Conservation (phyloP, 495 filamentous ascomycete species). For the Aspergillus olivimuriae region DNA sequence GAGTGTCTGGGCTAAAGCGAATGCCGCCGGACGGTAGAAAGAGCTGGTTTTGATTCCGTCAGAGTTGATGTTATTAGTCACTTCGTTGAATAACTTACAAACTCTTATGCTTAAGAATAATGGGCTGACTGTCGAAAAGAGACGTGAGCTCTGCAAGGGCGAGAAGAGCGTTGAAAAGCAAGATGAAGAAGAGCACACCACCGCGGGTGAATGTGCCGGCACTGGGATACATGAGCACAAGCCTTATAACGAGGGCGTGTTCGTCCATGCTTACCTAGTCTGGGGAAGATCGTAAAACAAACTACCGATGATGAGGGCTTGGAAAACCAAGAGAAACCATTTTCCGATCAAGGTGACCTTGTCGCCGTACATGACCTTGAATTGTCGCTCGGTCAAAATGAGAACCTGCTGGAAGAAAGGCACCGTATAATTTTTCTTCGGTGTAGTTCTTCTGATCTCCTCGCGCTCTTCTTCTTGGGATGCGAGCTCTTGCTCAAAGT, state of each 20-base stretch:
- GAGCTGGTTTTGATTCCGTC: conserved; percentile 33
- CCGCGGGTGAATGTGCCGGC: conserved; percentile 43
- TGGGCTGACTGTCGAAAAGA: conserved; percentile 62
- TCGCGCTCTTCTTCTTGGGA: conserved; percentile 40
- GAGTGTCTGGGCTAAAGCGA: conserved; percentile 68
- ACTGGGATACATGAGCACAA: conserved; percentile 17
- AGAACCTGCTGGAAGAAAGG: conserved; percentile 60
- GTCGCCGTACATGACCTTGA: conserved; percentile 60
- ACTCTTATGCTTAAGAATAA: conserved; percentile 76
- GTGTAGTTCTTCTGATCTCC: conserved; percentile 36
- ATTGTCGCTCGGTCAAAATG: conserved; percentile 62
- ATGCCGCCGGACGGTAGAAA: conserved; percentile 78
- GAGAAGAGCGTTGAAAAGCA: conserved; percentile 77
- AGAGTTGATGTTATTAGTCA: not conserved
- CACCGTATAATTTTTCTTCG: conserved; percentile 57
- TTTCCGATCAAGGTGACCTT: conserved; percentile 42
- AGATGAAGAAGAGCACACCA: conserved; percentile 63
- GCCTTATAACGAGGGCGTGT: not conserved
- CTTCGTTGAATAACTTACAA: conserved; percentile 33
- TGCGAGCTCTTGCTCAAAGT: conserved; percentile 47
- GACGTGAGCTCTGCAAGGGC: conserved; percentile 70
- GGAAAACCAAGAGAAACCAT: conserved; percentile 60
- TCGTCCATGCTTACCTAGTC: conserved; percentile 33
- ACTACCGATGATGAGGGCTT: conserved; percentile 69
- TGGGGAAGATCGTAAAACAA: conserved; percentile 66